Evolutionary conservation across 208 protist species (phyloP).

Genomic region (Crithidia fasciculata): DNA sequence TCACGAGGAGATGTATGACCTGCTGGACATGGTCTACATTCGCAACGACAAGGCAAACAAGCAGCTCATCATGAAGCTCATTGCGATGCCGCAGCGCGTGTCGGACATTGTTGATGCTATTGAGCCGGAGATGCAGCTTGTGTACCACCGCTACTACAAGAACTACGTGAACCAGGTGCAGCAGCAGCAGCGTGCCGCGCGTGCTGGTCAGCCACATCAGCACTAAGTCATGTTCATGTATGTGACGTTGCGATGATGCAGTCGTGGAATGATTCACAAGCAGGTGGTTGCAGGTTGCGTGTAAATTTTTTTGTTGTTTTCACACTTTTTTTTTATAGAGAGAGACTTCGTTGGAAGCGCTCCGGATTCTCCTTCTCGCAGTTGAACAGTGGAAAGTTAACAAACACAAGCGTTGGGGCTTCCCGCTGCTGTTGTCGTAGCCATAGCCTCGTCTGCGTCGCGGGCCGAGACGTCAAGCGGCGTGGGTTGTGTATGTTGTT

Average conservation of each 20-base stretch:
- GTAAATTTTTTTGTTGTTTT: too few relatives aligned
- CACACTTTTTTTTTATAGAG: too few relatives aligned
- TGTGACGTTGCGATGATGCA: not conserved
- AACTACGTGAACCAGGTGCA: slow-evolving; percentile 56
- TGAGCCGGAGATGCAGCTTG: slow-evolving; percentile 79
- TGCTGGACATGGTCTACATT: slow-evolving; percentile 78
- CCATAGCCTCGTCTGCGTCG: too few relatives aligned
- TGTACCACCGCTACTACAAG: slow-evolving; percentile 79
- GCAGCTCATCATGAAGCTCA: slow-evolving; percentile 67
- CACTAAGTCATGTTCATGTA: not conserved
- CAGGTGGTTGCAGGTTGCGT: too few relatives aligned
- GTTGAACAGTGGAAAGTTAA: too few relatives aligned
- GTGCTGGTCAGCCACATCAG: slow-evolving; percentile 5
- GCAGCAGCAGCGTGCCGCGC: slow-evolving; percentile 36
- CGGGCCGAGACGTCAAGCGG: too few relatives aligned
- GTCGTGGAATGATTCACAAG: not conserved
- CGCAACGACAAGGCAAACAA: slow-evolving; percentile 67
- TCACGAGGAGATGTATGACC: slow-evolving; percentile 82
- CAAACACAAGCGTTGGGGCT: too few relatives aligned
- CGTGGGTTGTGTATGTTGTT: too few relatives aligned
- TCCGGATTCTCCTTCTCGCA: too few relatives aligned
- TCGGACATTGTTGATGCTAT: slow-evolving; percentile 75
- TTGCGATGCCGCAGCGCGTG: slow-evolving; percentile 75
- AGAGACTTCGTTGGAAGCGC: too few relatives aligned
- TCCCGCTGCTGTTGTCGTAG: too few relatives aligned